Base-by-base conservation (phyloP, 352 stramenopile genomes). In the Elongisporangium prolatum region DNA sequence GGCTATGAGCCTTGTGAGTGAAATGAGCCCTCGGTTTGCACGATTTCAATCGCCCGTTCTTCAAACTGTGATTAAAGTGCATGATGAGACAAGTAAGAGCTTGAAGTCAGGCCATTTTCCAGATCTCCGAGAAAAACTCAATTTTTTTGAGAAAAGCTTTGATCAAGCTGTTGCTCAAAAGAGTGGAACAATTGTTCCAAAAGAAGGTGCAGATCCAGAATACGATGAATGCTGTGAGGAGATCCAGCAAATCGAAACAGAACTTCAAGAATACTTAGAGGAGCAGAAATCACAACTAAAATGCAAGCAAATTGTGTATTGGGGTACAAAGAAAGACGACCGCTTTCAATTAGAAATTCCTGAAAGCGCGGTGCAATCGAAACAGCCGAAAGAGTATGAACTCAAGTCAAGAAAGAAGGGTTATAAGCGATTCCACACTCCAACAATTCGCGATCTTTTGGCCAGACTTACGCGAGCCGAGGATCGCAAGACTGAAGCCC, bases 61-160 rank as follows among this genome's bases (percentile, higher is more conserved):
- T 20, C 66, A 77, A 51, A 69, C 72, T 10, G 62, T 91, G 7
- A 52, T 95, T 22, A 84, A 84, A 58, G 72, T 67, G 8, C 67
- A 72, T 21, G 49, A 69, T 25, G 7, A 34, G 8, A 51, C 52
- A 9, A 37, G 18, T 11, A 22, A 50, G n/a, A 59, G 38, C 2
- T 37, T 48, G 21, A 21, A 49, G 13, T 34, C 44, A 2, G 89
- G 89, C 0, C 88, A 86, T 28, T 98, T 98, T 34, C 85, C 93
- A 1, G 85, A 98, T 51, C 84, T 99, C 60, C 81, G 72, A 10
- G 71, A 97, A 20, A 89, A 95, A 37, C 70, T 99, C 4, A 84
- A 95, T 63, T 98, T 91, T 71, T 99, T 99, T 70, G 88, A 97
- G 56, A 80, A 90, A 10, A 98, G 97, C 18, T 99, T 99, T 74